phyloP scores from a whole-genome alignment of 176 grass and related monocot species.

The Oryza longistaminata region DNA sequence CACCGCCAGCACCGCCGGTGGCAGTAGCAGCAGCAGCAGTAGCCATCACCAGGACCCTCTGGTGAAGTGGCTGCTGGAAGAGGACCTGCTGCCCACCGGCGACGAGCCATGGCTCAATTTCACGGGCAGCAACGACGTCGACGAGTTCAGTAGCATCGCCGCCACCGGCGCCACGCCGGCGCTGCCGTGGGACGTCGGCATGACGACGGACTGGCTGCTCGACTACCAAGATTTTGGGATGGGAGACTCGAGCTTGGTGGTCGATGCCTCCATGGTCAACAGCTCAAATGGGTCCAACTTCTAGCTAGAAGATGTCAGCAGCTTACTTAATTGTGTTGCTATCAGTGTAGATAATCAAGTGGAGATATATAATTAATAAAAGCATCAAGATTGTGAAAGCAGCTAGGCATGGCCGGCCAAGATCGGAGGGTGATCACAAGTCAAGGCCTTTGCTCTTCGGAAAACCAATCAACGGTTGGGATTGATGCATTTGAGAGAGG shows the following conservation, averaged over 20 bases:
- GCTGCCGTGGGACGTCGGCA: conserved; percentile 51
- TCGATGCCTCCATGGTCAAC: conserved; percentile 40
- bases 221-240: conserved; percentile 71
- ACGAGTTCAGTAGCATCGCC: conserved; percentile 45
- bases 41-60: conserved; percentile 51
- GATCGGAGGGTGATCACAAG: conserved; percentile 12
- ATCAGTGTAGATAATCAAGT: conserved; percentile 32
- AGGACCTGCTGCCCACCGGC: conserved; percentile 49
- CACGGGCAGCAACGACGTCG: conserved; percentile 2
- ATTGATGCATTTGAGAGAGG: conserved; percentile 24
- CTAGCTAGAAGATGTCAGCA: conserved; percentile 43
- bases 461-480: background rate
- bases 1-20: background rate
- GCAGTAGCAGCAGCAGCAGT: conserved; percentile 6
- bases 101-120: conserved; percentile 63
- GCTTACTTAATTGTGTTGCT: conserved; percentile 32
- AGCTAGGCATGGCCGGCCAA: background rate
- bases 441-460: background rate
- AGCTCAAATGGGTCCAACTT: conserved; percentile 50
- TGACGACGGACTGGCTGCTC: conserved; percentile 68
- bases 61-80: conserved; percentile 63
- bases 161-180: background rate
- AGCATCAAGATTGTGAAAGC: conserved; percentile 3
- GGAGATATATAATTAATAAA: conserved; percentile 21
- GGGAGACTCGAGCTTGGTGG: conserved; percentile 35